Percentiles rank a stretch among this genome's conserved stretches.
phyloP scores from a whole-genome alignment of 1,284 basidiomycete species.

The Ustilago esculenta region DNA sequence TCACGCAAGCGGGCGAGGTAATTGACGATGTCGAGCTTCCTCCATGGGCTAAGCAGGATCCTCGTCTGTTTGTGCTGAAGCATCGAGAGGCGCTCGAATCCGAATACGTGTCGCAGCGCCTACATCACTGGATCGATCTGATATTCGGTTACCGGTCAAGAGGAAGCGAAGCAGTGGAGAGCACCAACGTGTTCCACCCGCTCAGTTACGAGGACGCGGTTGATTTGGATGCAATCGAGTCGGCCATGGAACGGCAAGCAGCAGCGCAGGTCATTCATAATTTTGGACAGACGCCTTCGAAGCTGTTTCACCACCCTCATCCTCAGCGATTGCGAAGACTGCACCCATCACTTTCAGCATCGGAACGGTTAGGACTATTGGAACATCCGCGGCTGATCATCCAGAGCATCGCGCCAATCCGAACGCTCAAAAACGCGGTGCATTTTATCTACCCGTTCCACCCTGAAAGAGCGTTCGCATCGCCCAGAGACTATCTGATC shows the following conservation, averaged over 20 bases:
- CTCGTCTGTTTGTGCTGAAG: conserved; percentile 81
- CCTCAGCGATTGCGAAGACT: conserved; percentile 74
- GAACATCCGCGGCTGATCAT: conserved; percentile 73
- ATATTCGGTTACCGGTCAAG: conserved; percentile 62
- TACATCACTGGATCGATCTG: conserved; percentile 92
- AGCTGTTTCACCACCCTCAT: conserved; percentile 86
- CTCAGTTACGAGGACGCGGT: conserved; percentile 81
- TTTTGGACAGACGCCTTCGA: conserved; percentile 69
- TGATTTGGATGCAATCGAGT: conserved; percentile 76
- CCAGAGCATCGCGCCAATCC: conserved; percentile 48
- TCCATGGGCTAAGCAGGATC: conserved; percentile 87
- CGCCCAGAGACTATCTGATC: conserved; percentile 73
- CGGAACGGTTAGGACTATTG: conserved; percentile 75
- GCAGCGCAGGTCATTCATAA: conserved; percentile 96
- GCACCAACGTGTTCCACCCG: conserved; percentile 90
- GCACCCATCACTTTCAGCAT: conserved; percentile 10
- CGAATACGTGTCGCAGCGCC: conserved; percentile 82
- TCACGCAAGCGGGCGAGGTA: conserved; percentile 81
- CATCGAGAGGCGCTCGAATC: conserved; percentile 91
- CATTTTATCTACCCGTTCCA: conserved; percentile 73
- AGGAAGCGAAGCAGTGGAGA: conserved; percentile 68
- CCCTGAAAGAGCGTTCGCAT: conserved; percentile 75
- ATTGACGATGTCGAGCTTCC: conserved; percentile 90
- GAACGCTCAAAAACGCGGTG: conserved; percentile 67
- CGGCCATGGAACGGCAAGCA: conserved; percentile 86